Conservation (phyloP, 2,329 filamentous ascomycete species). For the Clonostachys solani region DNA sequence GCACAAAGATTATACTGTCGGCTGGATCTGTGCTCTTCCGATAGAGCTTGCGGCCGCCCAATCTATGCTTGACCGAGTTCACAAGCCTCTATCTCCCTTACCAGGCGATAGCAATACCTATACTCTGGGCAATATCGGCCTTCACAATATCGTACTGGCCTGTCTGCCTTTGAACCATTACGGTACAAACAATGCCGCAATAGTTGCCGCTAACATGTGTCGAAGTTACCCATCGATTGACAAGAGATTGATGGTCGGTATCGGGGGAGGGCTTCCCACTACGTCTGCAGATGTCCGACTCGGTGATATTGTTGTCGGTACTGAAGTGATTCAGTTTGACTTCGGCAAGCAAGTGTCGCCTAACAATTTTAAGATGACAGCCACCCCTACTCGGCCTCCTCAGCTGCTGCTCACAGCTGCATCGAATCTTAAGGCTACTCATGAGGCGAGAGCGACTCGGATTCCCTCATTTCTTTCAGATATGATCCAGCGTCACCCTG, state of each 20-base stretch:
- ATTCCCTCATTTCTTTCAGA: no score
- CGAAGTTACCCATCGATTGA: constrained; percentile 10
- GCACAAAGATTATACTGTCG: background rate
- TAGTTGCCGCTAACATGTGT: constrained; percentile 4
- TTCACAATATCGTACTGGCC: constrained; percentile 18
- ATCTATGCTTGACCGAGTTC: background rate
- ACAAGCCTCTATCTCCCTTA: background rate
- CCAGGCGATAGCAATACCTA: constrained; percentile 8
- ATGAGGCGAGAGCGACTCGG: no score
- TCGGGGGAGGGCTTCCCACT: constrained; percentile 28
- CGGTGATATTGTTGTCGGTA: background rate
- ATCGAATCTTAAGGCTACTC: background rate
- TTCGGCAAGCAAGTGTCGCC: background rate
- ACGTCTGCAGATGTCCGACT: constrained; percentile 5
- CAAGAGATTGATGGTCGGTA: constrained; percentile 25
- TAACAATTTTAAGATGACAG: background rate
- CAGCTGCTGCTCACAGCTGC: background rate
- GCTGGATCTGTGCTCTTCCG: background rate
- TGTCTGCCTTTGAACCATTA: constrained; percentile 15
- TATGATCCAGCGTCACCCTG: no score
- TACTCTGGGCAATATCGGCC: constrained; percentile 11
- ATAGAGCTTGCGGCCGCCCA: background rate
- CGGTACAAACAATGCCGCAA: constrained; percentile 15
- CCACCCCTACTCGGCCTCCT: background rate
- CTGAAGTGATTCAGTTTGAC: background rate